A percentile compares a stretch with the other conserved stretches of the same genome.
These are phyloP conservation scores for Marasmius sp. DNA, from an alignment of 1,284 basidiomycete genomes.

Conservation along the genomic window DNA sequence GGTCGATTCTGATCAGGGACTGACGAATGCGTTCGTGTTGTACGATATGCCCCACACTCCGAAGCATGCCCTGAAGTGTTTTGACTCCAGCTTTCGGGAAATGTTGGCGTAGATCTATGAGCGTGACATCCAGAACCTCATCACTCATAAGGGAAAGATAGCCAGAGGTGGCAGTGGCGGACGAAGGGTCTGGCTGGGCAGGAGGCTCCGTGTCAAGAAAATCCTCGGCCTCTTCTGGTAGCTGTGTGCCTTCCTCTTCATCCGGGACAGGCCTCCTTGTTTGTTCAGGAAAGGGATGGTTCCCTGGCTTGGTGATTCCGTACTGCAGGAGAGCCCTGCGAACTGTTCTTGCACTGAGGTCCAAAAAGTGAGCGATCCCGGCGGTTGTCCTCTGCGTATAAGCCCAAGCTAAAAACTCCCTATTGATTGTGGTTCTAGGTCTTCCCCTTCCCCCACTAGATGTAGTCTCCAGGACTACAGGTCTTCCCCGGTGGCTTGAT, in stretches of 20 bases:
- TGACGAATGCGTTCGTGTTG: conserved; percentile 15
- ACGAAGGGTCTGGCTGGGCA: neutral
- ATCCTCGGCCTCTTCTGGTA: too few species aligned
- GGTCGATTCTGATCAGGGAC: conserved; percentile 23
- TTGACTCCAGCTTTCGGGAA: conserved; percentile 19
- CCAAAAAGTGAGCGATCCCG: conserved; percentile 19
- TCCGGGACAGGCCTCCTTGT: too few species aligned
- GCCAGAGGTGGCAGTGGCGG: neutral
- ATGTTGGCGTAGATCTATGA: conserved; percentile 5
- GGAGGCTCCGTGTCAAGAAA: neutral
- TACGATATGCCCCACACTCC: conserved; percentile 19
- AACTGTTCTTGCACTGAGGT: conserved; percentile 17
- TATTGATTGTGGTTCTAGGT: conserved; percentile 22
- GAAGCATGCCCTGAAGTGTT: conserved; percentile 26
- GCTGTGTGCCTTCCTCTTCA: too few species aligned
- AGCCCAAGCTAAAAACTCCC: conserved; percentile 22
- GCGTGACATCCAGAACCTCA: conserved; percentile 9
- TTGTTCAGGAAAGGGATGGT: too few species aligned
- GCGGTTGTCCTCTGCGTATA: conserved; percentile 15
- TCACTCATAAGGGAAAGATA: conserved; percentile 4
- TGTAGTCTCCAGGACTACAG: conserved; percentile 12
- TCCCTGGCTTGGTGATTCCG: conserved; percentile 17
- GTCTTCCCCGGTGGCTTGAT: conserved; percentile 21
- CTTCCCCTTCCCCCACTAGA: conserved; percentile 19
- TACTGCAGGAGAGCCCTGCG: conserved; percentile 16